Base-by-base conservation (phyloP, 2,329 filamentous ascomycete species). In the Fusarium buxicola region DNA sequence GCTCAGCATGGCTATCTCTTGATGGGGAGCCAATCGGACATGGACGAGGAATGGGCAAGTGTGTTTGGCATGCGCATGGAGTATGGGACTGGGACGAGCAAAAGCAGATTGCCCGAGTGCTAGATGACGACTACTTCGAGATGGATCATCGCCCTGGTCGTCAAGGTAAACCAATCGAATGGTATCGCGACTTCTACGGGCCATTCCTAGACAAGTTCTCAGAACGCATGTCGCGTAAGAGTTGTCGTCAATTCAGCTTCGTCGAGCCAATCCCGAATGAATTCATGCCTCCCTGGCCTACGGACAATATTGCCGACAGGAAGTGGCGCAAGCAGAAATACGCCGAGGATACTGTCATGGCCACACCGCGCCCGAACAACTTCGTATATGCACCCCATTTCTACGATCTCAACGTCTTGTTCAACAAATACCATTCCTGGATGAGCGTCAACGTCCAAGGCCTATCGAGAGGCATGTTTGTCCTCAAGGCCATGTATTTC, bases 311-410 rank as follows among this genome's bases (percentile, higher is more conserved):
- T 7, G 53, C 65, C 3, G 49, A 49, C 25, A 43, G 43, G 35
- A 55, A 58, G 10, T 62, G 45, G 44, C 31, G 30, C 1, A 24
- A 28, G 16, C 70, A 72, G 24, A 64, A 40, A 3, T 74, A 76
- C 46, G 70, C 70, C 24, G 71, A 63, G 32, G 69, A 66, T 28
- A 74, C 69, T 0, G 59, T 71, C 30, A 71, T 76, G 7, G 57
- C 66, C 3, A 59, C 66, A 8, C 58, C 60, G 10, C 72, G 70
- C 10, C 76, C 72, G 2, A 41, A 34, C 10, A 76, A 74, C 58
- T 59, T 80, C n/a, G 76, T 78, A 11, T 80, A 77, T 43, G 76
- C 77, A 0, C 77, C 77, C 6, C 77, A 80, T 55, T 80, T 79
- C 55, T 80, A 80, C 55, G 77, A 80, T 35, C 72, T 80, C 15